These are phyloP conservation scores for Saccharomycopsis crataegensis DNA, from an alignment of 1,139 yeast species.

Conservation along the genomic window DNA sequence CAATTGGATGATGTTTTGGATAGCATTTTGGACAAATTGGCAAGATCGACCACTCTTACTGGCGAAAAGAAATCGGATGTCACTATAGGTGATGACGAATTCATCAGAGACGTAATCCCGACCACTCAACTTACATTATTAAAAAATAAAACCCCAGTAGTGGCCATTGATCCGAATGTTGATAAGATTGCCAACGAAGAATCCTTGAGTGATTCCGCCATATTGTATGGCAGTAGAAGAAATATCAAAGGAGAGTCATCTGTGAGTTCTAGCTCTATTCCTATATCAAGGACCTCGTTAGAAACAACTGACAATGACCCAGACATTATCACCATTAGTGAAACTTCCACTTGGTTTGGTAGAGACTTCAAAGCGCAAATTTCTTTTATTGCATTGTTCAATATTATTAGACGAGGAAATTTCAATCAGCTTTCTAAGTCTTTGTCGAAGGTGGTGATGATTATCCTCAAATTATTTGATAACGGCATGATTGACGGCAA, in stretches of 20 bases:
- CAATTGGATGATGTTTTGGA: constrained; percentile 53
- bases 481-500: constrained; percentile 68
- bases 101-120: constrained; percentile 27
- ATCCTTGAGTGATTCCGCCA: constrained; percentile 1
- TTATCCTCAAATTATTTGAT: constrained; percentile 61
- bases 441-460: constrained; percentile 44
- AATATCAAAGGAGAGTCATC: constrained; percentile 32
- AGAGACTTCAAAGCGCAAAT: constrained; percentile 87
- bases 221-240: constrained; percentile 9
- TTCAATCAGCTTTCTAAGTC: constrained; percentile 30
- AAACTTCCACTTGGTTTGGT: constrained; percentile 77
- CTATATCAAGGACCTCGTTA: constrained; percentile 41
- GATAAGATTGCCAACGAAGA: background rate
- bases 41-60: constrained; percentile 55
- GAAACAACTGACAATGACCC: constrained; percentile 27
- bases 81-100: constrained; percentile 17
- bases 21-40: constrained; percentile 52
- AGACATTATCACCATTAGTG: constrained; percentile 67
- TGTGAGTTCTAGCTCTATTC: constrained; percentile 67
- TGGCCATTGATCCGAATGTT: background rate
- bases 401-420: constrained; percentile 58
- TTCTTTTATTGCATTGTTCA: constrained; percentile 76
- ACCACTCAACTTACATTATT: constrained; percentile 26
- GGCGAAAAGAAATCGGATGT: constrained; percentile 23
- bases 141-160: constrained; percentile 19